Conservation (phyloP, 2,329 filamentous ascomycete species). For the Beauveria medogensis region DNA sequence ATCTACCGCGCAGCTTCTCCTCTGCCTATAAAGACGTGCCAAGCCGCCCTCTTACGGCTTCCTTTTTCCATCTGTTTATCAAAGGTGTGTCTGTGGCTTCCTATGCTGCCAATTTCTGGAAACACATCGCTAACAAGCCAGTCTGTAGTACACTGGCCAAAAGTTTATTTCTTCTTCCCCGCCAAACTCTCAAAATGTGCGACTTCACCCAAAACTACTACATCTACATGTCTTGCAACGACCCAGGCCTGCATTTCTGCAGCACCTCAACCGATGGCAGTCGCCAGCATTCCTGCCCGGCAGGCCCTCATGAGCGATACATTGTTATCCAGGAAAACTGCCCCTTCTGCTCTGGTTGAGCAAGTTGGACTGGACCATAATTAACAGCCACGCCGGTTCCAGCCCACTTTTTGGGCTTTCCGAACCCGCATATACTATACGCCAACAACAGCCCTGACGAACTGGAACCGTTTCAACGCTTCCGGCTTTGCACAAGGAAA, state of each 20-base stretch:
- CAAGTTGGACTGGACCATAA: not conserved
- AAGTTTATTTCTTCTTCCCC: not conserved
- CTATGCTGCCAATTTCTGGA: not conserved
- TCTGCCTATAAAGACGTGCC: not conserved
- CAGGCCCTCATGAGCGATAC: constrained; percentile 64
- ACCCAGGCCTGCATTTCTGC: constrained; percentile 64
- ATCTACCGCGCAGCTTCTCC: not conserved
- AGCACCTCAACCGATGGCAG: constrained; percentile 60
- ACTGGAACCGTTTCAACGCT: not conserved
- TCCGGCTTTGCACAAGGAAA: not conserved
- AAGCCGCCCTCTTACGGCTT: not conserved
- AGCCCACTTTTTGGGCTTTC: not conserved
- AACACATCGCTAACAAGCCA: not conserved
- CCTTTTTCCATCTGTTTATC: not conserved
- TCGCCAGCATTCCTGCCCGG: constrained; percentile 48
- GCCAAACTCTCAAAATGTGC: constrained; percentile 36
- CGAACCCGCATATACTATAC: not conserved
- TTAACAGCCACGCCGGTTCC: not conserved
- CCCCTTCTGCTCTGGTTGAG: constrained; percentile 34
- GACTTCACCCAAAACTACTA: constrained; percentile 70
- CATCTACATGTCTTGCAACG: constrained; percentile 63
- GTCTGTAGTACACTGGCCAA: not conserved
- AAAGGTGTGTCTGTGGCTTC: not conserved
- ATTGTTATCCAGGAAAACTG: constrained; percentile 61
- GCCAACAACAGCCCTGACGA: not conserved